Conservation (phyloP, 140 eudicot genomes). For the Ambrosia hybrid region DNA sequence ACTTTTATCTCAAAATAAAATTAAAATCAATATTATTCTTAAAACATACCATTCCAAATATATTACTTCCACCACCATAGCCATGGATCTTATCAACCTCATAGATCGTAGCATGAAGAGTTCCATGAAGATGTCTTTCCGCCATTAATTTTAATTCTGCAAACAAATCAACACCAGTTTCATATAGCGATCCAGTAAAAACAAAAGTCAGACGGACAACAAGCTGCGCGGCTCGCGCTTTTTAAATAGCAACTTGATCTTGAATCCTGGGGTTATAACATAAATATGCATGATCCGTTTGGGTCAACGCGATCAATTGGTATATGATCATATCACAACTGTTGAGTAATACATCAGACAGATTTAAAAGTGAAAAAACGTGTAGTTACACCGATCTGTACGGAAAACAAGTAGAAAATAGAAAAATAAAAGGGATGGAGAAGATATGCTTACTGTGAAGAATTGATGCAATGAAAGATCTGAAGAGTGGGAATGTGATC, state of each 20-base stretch:
- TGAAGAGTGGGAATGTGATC: constrained; percentile 28
- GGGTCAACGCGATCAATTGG: not conserved
- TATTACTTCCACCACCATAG: constrained; percentile 38
- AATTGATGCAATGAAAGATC: constrained; percentile 5
- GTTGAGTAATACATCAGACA: not conserved
- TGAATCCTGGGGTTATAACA: too few relatives aligned
- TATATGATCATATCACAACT: constrained; percentile 23
- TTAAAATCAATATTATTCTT: not conserved
- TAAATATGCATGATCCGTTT: too few relatives aligned
- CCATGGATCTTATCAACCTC: constrained; percentile 63
- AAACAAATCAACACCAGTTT: not conserved
- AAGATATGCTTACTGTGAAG: too few relatives aligned
- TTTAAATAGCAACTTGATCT: too few relatives aligned
- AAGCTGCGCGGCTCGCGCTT: too few relatives aligned
- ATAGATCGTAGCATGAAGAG: constrained; percentile 71
- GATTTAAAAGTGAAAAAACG: not conserved
- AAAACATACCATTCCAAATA: constrained; percentile 39
- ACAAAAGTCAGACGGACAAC: too few relatives aligned
- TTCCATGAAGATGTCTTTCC: constrained; percentile 66
- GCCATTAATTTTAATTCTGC: constrained; percentile 47
- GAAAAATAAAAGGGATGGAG: too few relatives aligned
- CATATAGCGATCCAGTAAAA: too few relatives aligned
- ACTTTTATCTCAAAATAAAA: not conserved
- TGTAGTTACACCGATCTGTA: too few relatives aligned
- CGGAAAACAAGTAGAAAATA: too few relatives aligned